phyloP scores from a whole-genome alignment of 805 yeast genomes.

The Saturnispora saitoi region DNA sequence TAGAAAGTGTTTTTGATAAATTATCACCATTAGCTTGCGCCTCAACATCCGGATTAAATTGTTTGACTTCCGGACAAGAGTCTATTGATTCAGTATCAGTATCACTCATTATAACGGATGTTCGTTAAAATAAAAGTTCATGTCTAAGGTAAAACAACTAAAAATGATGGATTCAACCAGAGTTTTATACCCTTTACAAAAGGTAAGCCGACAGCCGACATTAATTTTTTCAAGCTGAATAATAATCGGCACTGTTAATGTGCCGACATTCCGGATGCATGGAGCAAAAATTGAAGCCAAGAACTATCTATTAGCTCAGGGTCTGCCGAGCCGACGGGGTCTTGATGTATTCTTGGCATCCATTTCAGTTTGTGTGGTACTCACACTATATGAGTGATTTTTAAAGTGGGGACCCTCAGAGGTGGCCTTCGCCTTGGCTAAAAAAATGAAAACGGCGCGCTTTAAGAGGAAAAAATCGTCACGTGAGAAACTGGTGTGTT shows the following conservation, averaged over 20 bases:
- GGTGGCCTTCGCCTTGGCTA: not conserved
- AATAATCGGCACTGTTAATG: not conserved
- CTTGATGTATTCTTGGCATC: not conserved
- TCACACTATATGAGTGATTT: not conserved
- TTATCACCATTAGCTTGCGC: slow-evolving; percentile 18
- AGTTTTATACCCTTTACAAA: too few relatives aligned
- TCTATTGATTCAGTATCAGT: not conserved
- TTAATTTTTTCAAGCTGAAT: not conserved
- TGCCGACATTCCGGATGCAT: not conserved
- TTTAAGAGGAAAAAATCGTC: too few relatives aligned
- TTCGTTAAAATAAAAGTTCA: not conserved
- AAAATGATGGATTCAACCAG: too few relatives aligned
- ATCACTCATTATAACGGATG: not conserved
- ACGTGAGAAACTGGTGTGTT: too few relatives aligned
- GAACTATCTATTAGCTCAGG: not conserved
- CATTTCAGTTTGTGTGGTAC: not conserved
- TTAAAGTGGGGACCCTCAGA: slow-evolving; percentile 1
- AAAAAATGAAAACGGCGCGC: too few relatives aligned
- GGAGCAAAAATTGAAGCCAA: not conserved
- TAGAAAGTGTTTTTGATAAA: slow-evolving; percentile 23
- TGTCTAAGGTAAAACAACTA: not conserved
- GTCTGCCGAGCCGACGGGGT: slow-evolving; percentile 1
- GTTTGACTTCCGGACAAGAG: not conserved
- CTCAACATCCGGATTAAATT: slow-evolving; percentile 12
- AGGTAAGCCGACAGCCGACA: not conserved